phyloP scores from a whole-genome alignment of 257 asterid species.

The Nemophila menziesii region DNA sequence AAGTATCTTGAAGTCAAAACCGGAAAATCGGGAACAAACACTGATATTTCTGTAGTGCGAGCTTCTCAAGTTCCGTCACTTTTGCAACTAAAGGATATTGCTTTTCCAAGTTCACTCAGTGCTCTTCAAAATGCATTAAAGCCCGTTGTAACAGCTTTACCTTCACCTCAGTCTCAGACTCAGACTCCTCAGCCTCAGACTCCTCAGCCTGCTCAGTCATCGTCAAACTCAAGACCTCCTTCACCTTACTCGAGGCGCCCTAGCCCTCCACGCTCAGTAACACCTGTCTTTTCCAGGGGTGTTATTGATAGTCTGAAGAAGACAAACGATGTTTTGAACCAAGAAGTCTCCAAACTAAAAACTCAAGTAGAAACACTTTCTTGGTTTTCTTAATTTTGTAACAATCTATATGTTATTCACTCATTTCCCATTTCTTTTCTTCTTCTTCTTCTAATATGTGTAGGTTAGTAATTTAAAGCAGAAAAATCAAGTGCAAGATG shows the following conservation, averaged over 20 bases:
- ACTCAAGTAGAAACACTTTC: slow-evolving; percentile 36
- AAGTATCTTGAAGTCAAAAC: slow-evolving; percentile 78
- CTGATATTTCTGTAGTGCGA: slow-evolving; percentile 48
- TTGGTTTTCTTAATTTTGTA: background rate
- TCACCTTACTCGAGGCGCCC: slow-evolving; percentile 88
- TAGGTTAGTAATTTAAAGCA: slow-evolving; percentile 63
- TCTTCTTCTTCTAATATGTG: slow-evolving; percentile 1
- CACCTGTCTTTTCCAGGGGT: slow-evolving; percentile 77
- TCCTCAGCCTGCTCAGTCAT: slow-evolving; percentile 27
- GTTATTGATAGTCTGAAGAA: slow-evolving; percentile 66
- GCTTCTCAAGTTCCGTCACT: slow-evolving; percentile 92
- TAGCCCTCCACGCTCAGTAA: slow-evolving; percentile 69
- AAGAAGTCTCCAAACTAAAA: slow-evolving; percentile 64
- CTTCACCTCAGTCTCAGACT: slow-evolving; percentile 22
- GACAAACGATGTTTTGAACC: slow-evolving; percentile 60
- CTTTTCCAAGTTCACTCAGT: slow-evolving; percentile 90
- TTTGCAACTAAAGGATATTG: slow-evolving; percentile 70
- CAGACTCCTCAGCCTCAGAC: slow-evolving; percentile 24
- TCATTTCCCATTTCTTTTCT: background rate
- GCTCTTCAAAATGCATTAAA: slow-evolving; percentile 74
- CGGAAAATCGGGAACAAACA: slow-evolving; percentile 25
- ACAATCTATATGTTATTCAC: slow-evolving; percentile 2
- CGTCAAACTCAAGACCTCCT: slow-evolving; percentile 56
- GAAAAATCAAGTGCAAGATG: slow-evolving; percentile 49
- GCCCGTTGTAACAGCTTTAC: slow-evolving; percentile 37